A percentile compares a stretch with the other conserved stretches of the same genome.
phyloP scores from a whole-genome alignment of 148 eudicot species.

The Rhododendron vialii region DNA sequence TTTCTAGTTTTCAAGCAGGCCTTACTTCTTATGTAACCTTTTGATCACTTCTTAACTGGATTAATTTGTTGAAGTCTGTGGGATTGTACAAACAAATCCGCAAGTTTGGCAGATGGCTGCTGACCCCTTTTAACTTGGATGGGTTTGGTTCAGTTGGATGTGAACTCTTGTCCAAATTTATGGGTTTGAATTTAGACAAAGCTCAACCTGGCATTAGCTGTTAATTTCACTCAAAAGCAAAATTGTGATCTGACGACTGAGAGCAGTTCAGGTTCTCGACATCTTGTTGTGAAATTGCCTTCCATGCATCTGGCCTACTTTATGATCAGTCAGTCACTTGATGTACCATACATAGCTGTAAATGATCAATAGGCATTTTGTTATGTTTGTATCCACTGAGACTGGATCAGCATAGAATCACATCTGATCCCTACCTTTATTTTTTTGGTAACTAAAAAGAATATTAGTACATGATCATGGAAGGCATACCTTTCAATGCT shows the following conservation, averaged over 20 bases:
- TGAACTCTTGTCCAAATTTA: neutral
- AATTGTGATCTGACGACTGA: neutral
- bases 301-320: neutral
- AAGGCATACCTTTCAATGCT: neutral
- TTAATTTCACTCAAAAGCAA: neutral
- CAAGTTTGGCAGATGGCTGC: constrained; percentile 2
- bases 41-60: neutral
- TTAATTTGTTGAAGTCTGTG: neutral
- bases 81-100: neutral
- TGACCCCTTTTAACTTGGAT: neutral
- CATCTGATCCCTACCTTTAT: neutral
- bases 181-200: neutral
- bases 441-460: neutral
- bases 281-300: neutral
- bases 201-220: neutral
- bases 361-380: neutral
- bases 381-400: neutral
- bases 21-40: neutral
- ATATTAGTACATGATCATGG: neutral
- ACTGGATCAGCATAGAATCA: neutral
- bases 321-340: neutral
- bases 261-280: constrained; percentile 1
- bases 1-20: neutral
- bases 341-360: neutral
- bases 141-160: neutral